Evolutionary conservation across 1,284 basidiomycete genomes (phyloP).

Genomic region (Trametes polyzona): DNA sequence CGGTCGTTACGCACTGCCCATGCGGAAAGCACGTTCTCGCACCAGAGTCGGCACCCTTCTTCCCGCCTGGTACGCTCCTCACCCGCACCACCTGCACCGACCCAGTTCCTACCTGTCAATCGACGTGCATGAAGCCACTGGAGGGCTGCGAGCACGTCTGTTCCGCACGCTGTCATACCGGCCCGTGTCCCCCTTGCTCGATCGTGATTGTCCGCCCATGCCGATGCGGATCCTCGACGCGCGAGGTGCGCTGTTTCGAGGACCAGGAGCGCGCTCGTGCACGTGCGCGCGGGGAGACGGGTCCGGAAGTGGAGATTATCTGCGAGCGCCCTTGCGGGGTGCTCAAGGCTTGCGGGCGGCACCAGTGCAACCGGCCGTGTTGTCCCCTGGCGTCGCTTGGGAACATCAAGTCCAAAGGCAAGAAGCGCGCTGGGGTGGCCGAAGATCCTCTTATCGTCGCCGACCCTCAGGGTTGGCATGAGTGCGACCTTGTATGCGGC

Average conservation of each 20-base stretch:
- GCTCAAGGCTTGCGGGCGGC: conserved; percentile 78
- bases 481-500: conserved; percentile 80
- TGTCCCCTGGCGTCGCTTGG: conserved; percentile 81
- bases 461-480: conserved; percentile 70
- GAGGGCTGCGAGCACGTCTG: conserved; percentile 73
- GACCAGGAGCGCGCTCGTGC: conserved; percentile 33
- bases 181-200: conserved; percentile 76
- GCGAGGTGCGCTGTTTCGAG: conserved; percentile 53
- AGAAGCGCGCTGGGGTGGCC: conserved; percentile 48
- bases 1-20: conserved; percentile 72
- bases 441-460: conserved; percentile 39
- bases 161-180: conserved; percentile 57
- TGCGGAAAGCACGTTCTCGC: conserved; percentile 74
- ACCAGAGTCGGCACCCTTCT: conserved; percentile 36
- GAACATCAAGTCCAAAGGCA: conserved; percentile 60
- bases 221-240: conserved; percentile 75
- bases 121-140: conserved; percentile 68
- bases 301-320: conserved; percentile 57
- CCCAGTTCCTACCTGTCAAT: conserved; percentile 79
- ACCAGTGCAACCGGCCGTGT: conserved; percentile 82
- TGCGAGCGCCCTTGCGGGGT: conserved; percentile 81
- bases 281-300: conserved; percentile 30
- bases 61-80: conserved; percentile 39
- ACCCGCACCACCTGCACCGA: conserved; percentile 68
- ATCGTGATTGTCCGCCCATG: conserved; percentile 74